Base-by-base conservation (phyloP, 306 rosid genomes). In the Benincasa hispida region DNA sequence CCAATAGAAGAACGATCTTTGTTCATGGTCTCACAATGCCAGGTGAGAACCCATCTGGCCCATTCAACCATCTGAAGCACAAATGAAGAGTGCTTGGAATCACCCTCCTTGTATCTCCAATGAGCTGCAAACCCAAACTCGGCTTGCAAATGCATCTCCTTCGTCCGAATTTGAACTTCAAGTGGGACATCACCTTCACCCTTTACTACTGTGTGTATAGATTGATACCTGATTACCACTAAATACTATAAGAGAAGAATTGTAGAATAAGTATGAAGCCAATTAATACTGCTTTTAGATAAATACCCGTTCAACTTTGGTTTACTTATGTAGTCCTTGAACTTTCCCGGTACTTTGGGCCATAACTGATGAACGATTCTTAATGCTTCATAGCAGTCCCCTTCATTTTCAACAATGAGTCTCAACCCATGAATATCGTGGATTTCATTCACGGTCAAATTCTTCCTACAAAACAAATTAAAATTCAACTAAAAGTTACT, bases 21-120 rank as follows among this genome's bases (percentile, higher is more conserved):
- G 79, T 85, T 90, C 97, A 90, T 90, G 73, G 97, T 84, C 87
- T 92, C 98, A 2, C 98, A 95, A 81, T 95, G 99, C 99, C 99
- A 95, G 34, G 97, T 92, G 77, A 95, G 90, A 66, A 95, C 95
- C 99, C 99, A 95, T 72, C 99, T 90, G 57, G 96, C 99, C 99
- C 99, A 95, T 84, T 95, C 99, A 6, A 95, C 93, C 99, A 92
- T 92, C 89, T 92, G 99, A 79, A 95, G 96, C 83, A 92, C 98
- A 83, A 89, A 90, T 8, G 97, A 88, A 27, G 98, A 84, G 80
- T 85, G 97, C 85, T 90, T 90, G 81, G 96, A 83, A 47, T 95
- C 96, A 56, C 95, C 96, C 89, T 95, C 99, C 87, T 95, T 95
- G 83, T 95, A 95, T 67, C 99, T 89, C 99, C 99, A 95, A 83